Conservation (phyloP, 129 eudicot genomes). For the Lactuca saligna region DNA sequence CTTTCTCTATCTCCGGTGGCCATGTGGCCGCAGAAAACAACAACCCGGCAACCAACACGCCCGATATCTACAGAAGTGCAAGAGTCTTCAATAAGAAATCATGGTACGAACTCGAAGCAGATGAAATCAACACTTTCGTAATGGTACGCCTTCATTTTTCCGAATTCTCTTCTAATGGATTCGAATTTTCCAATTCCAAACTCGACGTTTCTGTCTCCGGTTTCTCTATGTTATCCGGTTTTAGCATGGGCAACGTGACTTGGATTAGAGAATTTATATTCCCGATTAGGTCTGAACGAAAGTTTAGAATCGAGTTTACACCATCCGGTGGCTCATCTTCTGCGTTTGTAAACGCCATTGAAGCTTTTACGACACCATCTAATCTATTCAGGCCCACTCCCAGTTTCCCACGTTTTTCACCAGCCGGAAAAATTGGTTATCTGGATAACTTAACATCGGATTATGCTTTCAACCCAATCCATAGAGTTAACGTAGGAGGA, state of each 20-base stretch:
- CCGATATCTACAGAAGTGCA: conserved; percentile 44
- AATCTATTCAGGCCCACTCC: conserved; percentile 15
- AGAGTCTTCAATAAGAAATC: conserved; percentile 18
- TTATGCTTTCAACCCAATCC: conserved; percentile 7
- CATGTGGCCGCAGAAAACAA: background rate
- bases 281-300: conserved; percentile 8
- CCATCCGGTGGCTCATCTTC: conserved; percentile 28
- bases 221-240: conserved; percentile 36
- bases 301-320: conserved; percentile 27
- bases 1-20: conserved; percentile 30
- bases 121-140: conserved; percentile 21
- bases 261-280: conserved; percentile 42
- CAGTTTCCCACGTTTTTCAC: background rate
- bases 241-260: conserved; percentile 12
- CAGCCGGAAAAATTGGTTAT: background rate
- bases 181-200: conserved; percentile 25
- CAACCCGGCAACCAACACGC: background rate
- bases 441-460: conserved; percentile 12
- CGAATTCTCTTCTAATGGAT: conserved; percentile 26
- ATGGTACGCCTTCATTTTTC: conserved; percentile 66
- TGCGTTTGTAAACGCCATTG: conserved; percentile 56
- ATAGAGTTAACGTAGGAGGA: conserved; percentile 70
- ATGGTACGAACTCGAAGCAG: too few relatives aligned
- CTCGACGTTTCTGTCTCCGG: conserved; percentile 48
- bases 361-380: background rate